Evolutionary conservation across 225 moss, liverwort and hornwort genomes (phyloP), one percentile per base, ranked within the genome.

Genomic region (Physcomitrium patens): DNA sequence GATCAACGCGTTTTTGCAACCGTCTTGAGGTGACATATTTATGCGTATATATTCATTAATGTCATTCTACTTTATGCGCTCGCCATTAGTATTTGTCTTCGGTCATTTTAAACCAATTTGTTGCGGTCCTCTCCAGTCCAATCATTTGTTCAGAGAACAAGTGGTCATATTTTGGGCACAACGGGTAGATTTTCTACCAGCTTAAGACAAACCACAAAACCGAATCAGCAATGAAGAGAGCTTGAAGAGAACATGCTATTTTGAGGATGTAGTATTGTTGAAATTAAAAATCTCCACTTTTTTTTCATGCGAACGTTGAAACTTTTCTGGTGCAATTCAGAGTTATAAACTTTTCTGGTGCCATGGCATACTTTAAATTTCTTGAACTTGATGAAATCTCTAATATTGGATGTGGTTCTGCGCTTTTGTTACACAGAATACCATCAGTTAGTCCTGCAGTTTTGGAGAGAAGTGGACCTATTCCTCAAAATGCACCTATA

Each of bases 1-100:
- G 99, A 99, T 80, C 99, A 99, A 61, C 91, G 99, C 49, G 99
- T 99, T 52, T 99, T 92, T 73, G 99, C 99, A 74, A 95, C 93
- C 46, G 95, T 99, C 49, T 84, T 99, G 41, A 93, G 99, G 99
- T 99, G 44, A 80, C 41, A n/a, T n/a, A 24, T 63, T 9, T 42
- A 14, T 41, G 8, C 41, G 17, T 5, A 2, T 4, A 60, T 60
- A 60, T 47, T 65, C 52, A 62, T 53, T 10, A 42, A 72, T 22
- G 55, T 64, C 15, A 31, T 67, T 65, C 50, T 59, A 12, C 43
- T 42, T 52, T 59, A 52, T 59, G 24, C 44, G 17, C 22, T 44
- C 72, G 49, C 54, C 24, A n/a, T 76, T 13, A 50, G 59, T 77
- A 50, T 70, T 37, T 48, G 27, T 45, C 56, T 74, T 50, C 56